Percentiles rank a stretch among this genome's conserved stretches.
Evolutionary conservation across 805 yeast species (phyloP).

Genomic region (Schwanniomyces yamadae): DNA sequence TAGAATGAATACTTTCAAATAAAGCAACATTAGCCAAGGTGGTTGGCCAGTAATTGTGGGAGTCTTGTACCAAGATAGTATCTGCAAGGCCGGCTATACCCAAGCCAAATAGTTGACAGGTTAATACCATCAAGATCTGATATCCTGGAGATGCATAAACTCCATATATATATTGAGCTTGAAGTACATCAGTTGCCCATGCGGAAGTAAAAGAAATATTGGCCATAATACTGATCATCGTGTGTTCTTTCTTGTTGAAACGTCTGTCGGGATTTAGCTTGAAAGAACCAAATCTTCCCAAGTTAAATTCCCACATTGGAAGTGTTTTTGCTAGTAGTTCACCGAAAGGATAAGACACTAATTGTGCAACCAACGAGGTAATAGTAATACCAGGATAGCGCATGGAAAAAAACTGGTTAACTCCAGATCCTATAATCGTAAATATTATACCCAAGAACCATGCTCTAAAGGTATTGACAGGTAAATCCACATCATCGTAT

Average conservation of each 20-base stretch:
- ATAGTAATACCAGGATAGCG: constrained; percentile 25
- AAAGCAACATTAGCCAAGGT: constrained; percentile 60
- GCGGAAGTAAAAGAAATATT: constrained; percentile 28
- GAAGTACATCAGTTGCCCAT: constrained; percentile 55
- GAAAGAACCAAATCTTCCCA: constrained; percentile 14
- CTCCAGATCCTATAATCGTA: constrained; percentile 25
- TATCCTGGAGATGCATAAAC: neutral
- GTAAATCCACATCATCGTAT: constrained; percentile 15
- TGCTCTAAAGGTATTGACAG: constrained; percentile 20
- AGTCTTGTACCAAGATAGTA: constrained; percentile 60
- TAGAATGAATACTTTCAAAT: constrained; percentile 50
- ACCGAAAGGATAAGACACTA: constrained; percentile 24
- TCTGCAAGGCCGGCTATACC: constrained; percentile 64
- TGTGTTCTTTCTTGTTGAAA: constrained; percentile 20
- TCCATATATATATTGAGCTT: constrained; percentile 51
- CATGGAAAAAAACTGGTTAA: constrained; percentile 24
- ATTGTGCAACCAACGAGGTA: constrained; percentile 23
- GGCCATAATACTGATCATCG: constrained; percentile 13
- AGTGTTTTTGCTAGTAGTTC: constrained; percentile 12
- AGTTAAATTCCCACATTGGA: constrained; percentile 20
- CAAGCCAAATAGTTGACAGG: constrained; percentile 65
- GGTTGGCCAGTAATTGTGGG: constrained; percentile 71
- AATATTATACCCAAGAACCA: constrained; percentile 19
- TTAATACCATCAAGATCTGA: constrained; percentile 19
- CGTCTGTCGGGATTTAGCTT: constrained; percentile 23